Percentiles rank a stretch among this genome's conserved stretches.
phyloP scores from a whole-genome alignment of 2,329 filamentous ascomycete genomes.

The Alternaria sp. region DNA sequence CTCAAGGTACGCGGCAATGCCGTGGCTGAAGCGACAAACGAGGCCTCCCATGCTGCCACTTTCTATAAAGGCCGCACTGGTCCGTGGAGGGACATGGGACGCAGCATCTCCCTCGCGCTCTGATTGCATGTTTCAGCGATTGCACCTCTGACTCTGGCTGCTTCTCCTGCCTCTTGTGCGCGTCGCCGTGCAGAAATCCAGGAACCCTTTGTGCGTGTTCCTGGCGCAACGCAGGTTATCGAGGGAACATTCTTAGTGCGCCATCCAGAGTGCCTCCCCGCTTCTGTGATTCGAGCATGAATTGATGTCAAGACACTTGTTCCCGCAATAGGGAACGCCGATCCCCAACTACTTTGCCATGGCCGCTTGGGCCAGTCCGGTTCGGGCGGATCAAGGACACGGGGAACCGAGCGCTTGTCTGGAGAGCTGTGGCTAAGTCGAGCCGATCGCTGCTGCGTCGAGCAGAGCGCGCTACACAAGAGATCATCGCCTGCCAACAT shows the following conservation, averaged over 20 bases:
- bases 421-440: constrained; percentile 30
- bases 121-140: constrained; percentile 27
- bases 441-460: constrained; percentile 34
- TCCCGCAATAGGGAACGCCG: constrained; percentile 31
- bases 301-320: constrained; percentile 16
- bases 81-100: constrained; percentile 13
- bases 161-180: background rate
- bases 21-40: constrained; percentile 25
- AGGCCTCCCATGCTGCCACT: constrained; percentile 17
- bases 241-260: constrained; percentile 25
- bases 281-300: constrained; percentile 33
- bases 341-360: constrained; percentile 26
- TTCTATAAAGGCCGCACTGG: constrained; percentile 19
- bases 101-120: constrained; percentile 16
- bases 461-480: constrained; percentile 23
- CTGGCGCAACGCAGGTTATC: constrained; percentile 29
- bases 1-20: constrained; percentile 25
- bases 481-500: constrained; percentile 32
- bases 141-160: constrained; percentile 13
- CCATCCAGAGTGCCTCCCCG: constrained; percentile 21
- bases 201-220: constrained; percentile 33
- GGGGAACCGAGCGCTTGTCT: constrained; percentile 35
- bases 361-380: constrained; percentile 28
- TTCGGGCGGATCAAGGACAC: constrained; percentile 32
- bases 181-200: constrained; percentile 15